A percentile compares a stretch with the other conserved stretches of the same genome.
Evolutionary conservation across 164 flowering plant genomes (phyloP).

Genomic region (Cinnamomum chago): DNA sequence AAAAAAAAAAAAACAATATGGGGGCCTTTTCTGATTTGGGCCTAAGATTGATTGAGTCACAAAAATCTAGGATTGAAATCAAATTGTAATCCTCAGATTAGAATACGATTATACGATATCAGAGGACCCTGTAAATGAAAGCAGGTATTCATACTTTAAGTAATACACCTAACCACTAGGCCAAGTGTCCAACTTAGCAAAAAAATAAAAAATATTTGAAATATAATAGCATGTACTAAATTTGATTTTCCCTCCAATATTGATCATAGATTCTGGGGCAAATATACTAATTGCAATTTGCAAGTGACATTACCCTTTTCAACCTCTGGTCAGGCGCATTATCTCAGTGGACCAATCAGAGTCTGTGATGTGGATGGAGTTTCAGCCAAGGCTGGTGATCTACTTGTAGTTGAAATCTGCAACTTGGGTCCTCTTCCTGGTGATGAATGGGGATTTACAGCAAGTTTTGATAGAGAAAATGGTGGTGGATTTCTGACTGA

Average conservation of each 20-base stretch:
- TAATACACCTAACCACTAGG: too few relatives aligned
- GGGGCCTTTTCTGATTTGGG: too few relatives aligned
- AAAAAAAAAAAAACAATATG: too few relatives aligned
- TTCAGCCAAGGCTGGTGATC: conserved; percentile 87
- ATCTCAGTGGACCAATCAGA: conserved; percentile 84
- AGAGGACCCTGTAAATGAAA: too few relatives aligned
- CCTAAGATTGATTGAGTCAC: too few relatives aligned
- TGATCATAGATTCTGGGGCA: background rate
- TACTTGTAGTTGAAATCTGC: conserved; percentile 87
- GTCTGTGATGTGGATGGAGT: conserved; percentile 62
- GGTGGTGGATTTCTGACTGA: conserved; percentile 95
- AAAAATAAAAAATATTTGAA: too few relatives aligned
- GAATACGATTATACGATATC: too few relatives aligned
- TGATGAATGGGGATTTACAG: conserved; percentile 95
- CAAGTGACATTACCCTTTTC: background rate
- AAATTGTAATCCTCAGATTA: too few relatives aligned
- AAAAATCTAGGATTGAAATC: too few relatives aligned
- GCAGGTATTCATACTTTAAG: too few relatives aligned
- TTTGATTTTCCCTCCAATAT: background rate
- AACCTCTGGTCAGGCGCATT: conserved; percentile 53
- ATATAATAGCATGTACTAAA: background rate
- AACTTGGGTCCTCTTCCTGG: conserved; percentile 93
- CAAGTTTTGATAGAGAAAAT: conserved; percentile 86
- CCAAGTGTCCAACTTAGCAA: too few relatives aligned
- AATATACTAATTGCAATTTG: too few relatives aligned